phyloP scores from a whole-genome alignment of 176 grass and related monocot genomes.

The Microstegium vimineum region DNA sequence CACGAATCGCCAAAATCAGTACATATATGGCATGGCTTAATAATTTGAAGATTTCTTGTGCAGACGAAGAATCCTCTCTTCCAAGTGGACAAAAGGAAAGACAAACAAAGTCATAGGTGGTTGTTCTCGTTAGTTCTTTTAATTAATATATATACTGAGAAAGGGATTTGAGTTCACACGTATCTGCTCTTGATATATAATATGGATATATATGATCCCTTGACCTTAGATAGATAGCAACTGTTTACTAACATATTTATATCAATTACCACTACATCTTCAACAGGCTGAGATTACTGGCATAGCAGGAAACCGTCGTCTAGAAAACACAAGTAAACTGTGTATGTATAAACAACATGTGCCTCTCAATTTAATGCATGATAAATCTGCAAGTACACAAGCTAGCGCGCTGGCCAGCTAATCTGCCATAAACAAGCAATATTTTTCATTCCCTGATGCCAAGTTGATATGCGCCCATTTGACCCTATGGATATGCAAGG shows the following conservation, averaged over 20 bases:
- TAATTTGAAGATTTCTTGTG: not conserved
- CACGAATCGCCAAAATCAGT: not conserved
- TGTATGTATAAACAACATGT: not conserved
- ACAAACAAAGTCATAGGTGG: constrained; percentile 4
- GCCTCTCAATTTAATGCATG: not conserved
- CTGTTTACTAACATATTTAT: constrained; percentile 1
- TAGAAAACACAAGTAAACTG: not conserved
- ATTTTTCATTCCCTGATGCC: constrained; percentile 20
- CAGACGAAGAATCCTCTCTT: not conserved
- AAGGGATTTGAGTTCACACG: constrained; percentile 25
- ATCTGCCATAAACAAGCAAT: constrained; percentile 13
- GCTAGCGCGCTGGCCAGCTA: not conserved
- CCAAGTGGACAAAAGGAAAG: constrained; percentile 31
- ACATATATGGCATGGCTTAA: not conserved
- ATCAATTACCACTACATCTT: not conserved
- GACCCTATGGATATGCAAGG: not conserved
- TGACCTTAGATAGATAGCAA: constrained; percentile 16
- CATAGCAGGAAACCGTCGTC: not conserved
- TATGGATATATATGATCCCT: not conserved
- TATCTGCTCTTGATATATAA: not conserved
- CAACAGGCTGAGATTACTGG: not conserved
- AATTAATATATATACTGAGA: constrained; percentile 1
- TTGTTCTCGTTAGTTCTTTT: not conserved
- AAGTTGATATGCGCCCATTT: not conserved
- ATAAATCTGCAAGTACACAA: constrained; percentile 8